Conservation (phyloP, 371 early-diverging fungal genomes). For the Apophysomyces sp. region DNA sequence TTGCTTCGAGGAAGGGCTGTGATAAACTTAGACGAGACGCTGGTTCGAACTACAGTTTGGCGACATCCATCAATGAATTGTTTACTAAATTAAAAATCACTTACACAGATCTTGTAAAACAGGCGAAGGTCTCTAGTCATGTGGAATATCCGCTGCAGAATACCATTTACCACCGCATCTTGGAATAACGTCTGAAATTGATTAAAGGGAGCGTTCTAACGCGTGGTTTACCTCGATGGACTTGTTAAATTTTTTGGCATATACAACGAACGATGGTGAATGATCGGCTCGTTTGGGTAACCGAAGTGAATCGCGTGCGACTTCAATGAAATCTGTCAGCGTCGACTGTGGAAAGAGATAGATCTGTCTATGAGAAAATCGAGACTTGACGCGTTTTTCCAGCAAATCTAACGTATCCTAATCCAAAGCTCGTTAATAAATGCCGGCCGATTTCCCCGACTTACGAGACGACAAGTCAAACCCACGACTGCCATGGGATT, state of each 20-base stretch:
- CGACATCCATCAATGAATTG: neutral
- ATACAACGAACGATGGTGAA: slow-evolving; percentile 7
- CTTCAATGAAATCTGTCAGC: slow-evolving; percentile 57
- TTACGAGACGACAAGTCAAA: slow-evolving; percentile 75
- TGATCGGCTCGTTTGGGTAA: slow-evolving; percentile 17
- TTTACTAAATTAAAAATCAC: slow-evolving; percentile 7
- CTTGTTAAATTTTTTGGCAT: slow-evolving; percentile 29
- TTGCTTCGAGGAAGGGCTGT: slow-evolving; percentile 42
- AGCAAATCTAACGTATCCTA: slow-evolving; percentile 82
- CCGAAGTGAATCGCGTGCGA: slow-evolving; percentile 49
- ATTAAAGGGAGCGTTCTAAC: neutral
- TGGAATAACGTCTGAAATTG: slow-evolving; percentile 39
- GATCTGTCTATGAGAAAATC: slow-evolving; percentile 89
- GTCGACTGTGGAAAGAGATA: slow-evolving; percentile 61
- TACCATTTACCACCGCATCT: slow-evolving; percentile 41
- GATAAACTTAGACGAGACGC: slow-evolving; percentile 40
- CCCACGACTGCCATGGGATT: slow-evolving; percentile 89
- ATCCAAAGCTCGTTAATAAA: neutral
- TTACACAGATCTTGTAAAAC: slow-evolving; percentile 63
- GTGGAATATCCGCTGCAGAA: slow-evolving; percentile 60
- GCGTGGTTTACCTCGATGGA: slow-evolving; percentile 30
- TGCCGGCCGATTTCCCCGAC: neutral
- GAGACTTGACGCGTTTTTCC: slow-evolving; percentile 94
- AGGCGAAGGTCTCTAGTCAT: slow-evolving; percentile 59
- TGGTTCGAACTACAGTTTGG: slow-evolving; percentile 51